Evolutionary conservation across 495 filamentous ascomycete genomes (phyloP), one percentile per base, ranked within the genome.

Genomic region (Parathielavia appendiculata): DNA sequence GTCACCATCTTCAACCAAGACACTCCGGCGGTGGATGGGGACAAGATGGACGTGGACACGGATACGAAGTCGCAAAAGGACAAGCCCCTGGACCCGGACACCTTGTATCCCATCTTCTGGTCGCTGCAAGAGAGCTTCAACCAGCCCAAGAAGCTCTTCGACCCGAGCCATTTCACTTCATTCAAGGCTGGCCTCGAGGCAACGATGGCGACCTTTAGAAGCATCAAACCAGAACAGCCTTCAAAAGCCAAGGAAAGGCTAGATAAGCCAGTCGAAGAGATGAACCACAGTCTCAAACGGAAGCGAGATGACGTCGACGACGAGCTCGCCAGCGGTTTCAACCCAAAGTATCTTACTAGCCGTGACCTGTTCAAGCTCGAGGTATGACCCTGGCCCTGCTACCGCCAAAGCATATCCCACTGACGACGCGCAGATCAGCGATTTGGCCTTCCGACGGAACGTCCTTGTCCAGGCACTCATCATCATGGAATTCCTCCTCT

Each of bases 281-380:
- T 71, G 43, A 79, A 82, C 38, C 79, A 78, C 44, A 82, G 83
- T 9, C 71, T 77, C n/a, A 95, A 95, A 71, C 80, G 88, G 32
- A 96, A 92, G 67, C 81, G 84, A 26, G 79, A 81, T 34, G 80
- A 86, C 44, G 76, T 73, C 0, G 80, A 82, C 47, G 75, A 79
- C 43, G 79, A 83, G 35, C 77, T 90, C 46, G 80, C 86, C 35
- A 88, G 84, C 67, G 86, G 81, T 22, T 96, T 95, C 76, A 97
- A 97, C 64, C 91, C 93, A 10, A 97, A 97, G 67, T 99, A 97
- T 71, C 79, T 99, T 12, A 99, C 93, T 19, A 95, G 90, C 61
- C 80, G 88, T 51, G 95, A 97, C 68, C 79, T 99, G 4, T 99
- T 99, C 73, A 89, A 93, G 61, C 82, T 97, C 45, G 93, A 99